Evolutionary conservation across 495 filamentous ascomycete species (phyloP).

Genomic region (Astrothelium subdiscretum): DNA sequence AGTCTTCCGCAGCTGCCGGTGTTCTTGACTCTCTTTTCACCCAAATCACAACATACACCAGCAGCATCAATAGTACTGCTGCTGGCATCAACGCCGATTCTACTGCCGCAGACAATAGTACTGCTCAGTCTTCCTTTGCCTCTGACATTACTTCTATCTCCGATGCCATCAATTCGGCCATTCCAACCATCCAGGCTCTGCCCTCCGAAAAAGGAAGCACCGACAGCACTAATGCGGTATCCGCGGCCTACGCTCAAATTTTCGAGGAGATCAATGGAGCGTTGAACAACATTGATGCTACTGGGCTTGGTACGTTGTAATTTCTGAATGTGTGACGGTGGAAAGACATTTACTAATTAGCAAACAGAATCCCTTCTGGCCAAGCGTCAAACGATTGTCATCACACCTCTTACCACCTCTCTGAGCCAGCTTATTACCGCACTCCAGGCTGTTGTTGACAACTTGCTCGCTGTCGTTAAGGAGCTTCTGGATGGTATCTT

Average conservation of each 20-base stretch:
- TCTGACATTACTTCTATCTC: slow-evolving; percentile 14
- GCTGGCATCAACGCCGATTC: slow-evolving; percentile 8
- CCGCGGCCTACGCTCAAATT: slow-evolving; percentile 12
- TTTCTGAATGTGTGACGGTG: too few relatives aligned
- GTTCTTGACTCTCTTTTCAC: slow-evolving; percentile 19
- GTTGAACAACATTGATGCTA: slow-evolving; percentile 16
- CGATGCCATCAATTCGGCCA: slow-evolving; percentile 10
- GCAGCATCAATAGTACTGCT: slow-evolving; percentile 15
- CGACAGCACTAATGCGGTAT: slow-evolving; percentile 10
- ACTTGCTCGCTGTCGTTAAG: slow-evolving; percentile 17
- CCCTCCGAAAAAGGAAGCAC: neutral
- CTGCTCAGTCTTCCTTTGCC: slow-evolving; percentile 11
- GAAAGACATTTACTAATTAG: too few relatives aligned
- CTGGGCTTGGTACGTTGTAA: slow-evolving; percentile 13
- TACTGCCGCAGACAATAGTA: slow-evolving; percentile 11
- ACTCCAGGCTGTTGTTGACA: slow-evolving; percentile 15
- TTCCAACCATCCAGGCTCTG: slow-evolving; percentile 1
- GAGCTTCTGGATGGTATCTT: slow-evolving; percentile 16
- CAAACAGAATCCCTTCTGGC: neutral
- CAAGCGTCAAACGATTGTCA: neutral
- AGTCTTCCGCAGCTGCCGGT: slow-evolving; percentile 3
- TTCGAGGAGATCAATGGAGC: slow-evolving; percentile 17
- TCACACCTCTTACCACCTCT: slow-evolving; percentile 8
- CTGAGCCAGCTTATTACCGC: slow-evolving; percentile 13
- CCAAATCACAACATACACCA: slow-evolving; percentile 18